Conservation (phyloP, 2,329 filamentous ascomycete genomes). For the Bipolaris victoriae region DNA sequence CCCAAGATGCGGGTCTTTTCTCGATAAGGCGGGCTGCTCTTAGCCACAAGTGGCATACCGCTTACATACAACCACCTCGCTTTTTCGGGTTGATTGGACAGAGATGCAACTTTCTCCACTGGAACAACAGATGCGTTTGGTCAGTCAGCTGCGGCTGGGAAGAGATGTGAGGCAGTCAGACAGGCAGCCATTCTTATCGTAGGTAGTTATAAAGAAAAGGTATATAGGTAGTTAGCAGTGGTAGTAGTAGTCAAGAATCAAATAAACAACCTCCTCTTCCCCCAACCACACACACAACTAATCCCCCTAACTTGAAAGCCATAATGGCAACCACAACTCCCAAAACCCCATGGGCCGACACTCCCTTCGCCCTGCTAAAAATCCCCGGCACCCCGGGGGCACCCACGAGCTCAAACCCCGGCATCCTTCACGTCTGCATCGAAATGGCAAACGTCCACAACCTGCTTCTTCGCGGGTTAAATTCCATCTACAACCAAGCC, state of each 20-base stretch:
- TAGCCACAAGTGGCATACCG: conserved; percentile 7
- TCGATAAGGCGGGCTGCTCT: neutral
- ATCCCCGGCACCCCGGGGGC: conserved; percentile 19
- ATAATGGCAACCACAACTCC: neutral
- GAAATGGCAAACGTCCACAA: conserved; percentile 49
- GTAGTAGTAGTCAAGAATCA: too few relatives aligned
- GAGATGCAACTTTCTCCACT: neutral
- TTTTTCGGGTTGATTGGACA: neutral
- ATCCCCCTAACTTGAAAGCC: too few relatives aligned
- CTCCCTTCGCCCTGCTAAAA: conserved; percentile 19
- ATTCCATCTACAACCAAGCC: conserved; percentile 47
- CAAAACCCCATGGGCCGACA: conserved; percentile 16
- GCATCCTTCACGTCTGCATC: conserved; percentile 37
- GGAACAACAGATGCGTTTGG: neutral
- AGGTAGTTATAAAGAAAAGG: too few relatives aligned
- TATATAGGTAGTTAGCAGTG: too few relatives aligned
- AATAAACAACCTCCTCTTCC: too few relatives aligned
- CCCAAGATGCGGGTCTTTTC: neutral
- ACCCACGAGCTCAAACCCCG: conserved; percentile 35
- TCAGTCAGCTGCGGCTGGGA: neutral
- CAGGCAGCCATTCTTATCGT: too few relatives aligned
- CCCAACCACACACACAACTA: too few relatives aligned
- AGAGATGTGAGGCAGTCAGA: neutral
- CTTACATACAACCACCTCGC: conserved; percentile 1
- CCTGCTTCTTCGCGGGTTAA: conserved; percentile 45